Evolutionary conservation across 257 asterid genomes (phyloP), one percentile per base, ranked within the genome.

Genomic region (Fraxinus cuspidata): DNA sequence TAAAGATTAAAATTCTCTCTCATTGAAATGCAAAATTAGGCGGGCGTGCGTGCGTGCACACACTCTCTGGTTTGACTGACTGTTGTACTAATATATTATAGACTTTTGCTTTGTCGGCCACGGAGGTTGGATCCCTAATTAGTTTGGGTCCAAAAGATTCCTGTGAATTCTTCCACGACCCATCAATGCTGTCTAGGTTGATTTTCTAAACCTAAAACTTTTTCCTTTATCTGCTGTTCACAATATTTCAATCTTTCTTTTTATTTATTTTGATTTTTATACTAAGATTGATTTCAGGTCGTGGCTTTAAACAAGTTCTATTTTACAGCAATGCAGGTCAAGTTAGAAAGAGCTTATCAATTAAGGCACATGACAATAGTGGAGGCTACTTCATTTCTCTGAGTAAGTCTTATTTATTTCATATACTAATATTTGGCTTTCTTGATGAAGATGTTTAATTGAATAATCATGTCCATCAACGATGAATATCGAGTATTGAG

Each of bases 91-190:
- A 44, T 81, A 42, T 75, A 38, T 70, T 83, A 77, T 86, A 94
- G 97, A 58, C 58, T 75, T 92, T 95, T 87, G 96, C 99, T 79
- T 85, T 95, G 77, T 95, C 99, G 3, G 87, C 98, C 49, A 90
- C 93, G 10, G 99, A 95, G 87, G 89, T 95, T 77, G 99, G 99
- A 76, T 88, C 98, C 16, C n/a, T 95, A 82, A 89, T 95, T 76
- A 91, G 86, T 82, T 81, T 93, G 89, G 94, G 96, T 15, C 69
- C 96, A 64, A 83, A 74, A 49, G 97, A 87, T 77, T 87, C 98
- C 19, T 88, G 95, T 78, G 99, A 92, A 81, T 95, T 95, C 88
- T 93, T 95, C 83, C 98, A 94, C 64, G 99, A 93, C 78, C 99
- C 97, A 53, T 86, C 98, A 76, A 95, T 92, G 96, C 76, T 53